Evolutionary conservation across 2,329 filamentous ascomycete genomes (phyloP).

Genomic region (Scedosporium minutisporum): DNA sequence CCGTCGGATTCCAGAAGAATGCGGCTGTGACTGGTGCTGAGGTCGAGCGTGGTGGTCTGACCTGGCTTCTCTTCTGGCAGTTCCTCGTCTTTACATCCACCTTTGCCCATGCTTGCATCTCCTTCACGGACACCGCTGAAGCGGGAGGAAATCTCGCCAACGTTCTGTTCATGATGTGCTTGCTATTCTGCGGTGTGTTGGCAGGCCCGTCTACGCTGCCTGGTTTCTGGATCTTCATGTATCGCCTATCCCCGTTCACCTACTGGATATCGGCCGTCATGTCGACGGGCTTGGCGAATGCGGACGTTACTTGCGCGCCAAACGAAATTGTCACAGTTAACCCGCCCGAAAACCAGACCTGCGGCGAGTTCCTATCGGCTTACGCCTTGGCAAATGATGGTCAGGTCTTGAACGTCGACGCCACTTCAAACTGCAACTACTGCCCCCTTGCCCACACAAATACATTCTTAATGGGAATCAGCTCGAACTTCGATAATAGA

Average conservation of each 20-base stretch:
- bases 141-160: constrained; percentile 68
- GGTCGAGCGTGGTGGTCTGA: constrained; percentile 61
- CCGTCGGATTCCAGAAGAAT: constrained; percentile 66
- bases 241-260: constrained; percentile 71
- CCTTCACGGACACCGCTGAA: constrained; percentile 65
- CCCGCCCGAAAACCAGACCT: constrained; percentile 49
- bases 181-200: constrained; percentile 71
- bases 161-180: constrained; percentile 59
- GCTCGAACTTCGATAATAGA: constrained; percentile 44
- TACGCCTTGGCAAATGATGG: constrained; percentile 44
- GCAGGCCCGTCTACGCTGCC: constrained; percentile 53
- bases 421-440: constrained; percentile 43
- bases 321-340: constrained; percentile 63
- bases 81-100: constrained; percentile 77
- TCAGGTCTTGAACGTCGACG: constrained; percentile 37
- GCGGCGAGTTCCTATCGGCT: constrained; percentile 43
- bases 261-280: constrained; percentile 73
- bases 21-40: constrained; percentile 51
- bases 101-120: constrained; percentile 70
- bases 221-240: constrained; percentile 78
- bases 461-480: constrained; percentile 35
- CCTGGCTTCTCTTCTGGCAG: constrained; percentile 65
- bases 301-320: constrained; percentile 51
- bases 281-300: constrained; percentile 59
- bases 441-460: constrained; percentile 46